Base-by-base conservation (phyloP, 768 basidiomycete species). In the Psilocybe cubensis region DNA sequence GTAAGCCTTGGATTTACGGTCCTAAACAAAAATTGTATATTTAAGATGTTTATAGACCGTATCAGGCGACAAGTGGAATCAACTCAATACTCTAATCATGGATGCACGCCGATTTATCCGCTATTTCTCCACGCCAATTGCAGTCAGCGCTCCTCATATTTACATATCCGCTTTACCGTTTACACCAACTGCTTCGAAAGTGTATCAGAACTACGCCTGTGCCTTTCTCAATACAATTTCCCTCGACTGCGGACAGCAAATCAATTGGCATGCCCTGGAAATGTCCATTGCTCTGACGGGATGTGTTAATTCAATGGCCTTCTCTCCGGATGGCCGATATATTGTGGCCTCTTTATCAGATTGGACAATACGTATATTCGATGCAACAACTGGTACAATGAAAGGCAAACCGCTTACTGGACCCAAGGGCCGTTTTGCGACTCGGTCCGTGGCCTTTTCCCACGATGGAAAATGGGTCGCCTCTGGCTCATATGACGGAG, bases 81-180 rank as follows among this genome's bases (percentile, higher is more conserved):
- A 45, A 23, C 41, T 49, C 12, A n/a, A 53, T 9, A 33, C 25
- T 4, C 10, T 44, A 25, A n/a, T 68, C 35, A 14, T 20, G 51
- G 76, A 74, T 33, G 66, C 65, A 23, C 27, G 38, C 14, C 59
- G 55, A 17, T 77, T 78, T 57, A 60, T 77, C 10, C 59, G 63
- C 7, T n/a, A 54, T 4, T 78, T 76, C 63, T 62, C 59, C 2
- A 10, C 9, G 5, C 50, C 67, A n/a, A 69, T 77, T 23, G 56
- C 63, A 41, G 59, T 60, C 21, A 73, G 73, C 44, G 65, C 70
- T 11, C 72, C 74, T 7, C 75, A 78, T 35, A 69, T 78, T 5
- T 78, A 78, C 56, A 14, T 78, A 3, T 77, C 76, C 28, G 76
- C 73, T 20, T 58, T 78, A 28, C 68, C 74, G 7, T 74, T 74